phyloP scores from a whole-genome alignment of 2,329 filamentous ascomycete genomes.

The Neopestalotiopsis sp. region DNA sequence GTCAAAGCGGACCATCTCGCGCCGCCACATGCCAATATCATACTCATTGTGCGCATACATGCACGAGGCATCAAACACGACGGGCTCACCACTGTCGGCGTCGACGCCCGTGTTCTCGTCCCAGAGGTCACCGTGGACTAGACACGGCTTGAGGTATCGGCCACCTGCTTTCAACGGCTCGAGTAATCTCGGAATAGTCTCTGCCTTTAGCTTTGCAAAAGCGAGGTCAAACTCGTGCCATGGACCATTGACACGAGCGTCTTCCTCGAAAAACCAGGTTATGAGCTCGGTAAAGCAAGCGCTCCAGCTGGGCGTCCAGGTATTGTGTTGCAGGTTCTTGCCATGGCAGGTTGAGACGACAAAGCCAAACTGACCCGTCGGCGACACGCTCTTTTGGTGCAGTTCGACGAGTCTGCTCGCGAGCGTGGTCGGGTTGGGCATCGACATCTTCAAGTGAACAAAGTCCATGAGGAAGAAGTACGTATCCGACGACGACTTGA shows the following conservation, averaged over 20 bases:
- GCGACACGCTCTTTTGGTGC: conserved; percentile 12
- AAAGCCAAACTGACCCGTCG: conserved; percentile 8
- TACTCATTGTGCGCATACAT: no score
- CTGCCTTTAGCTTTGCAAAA: no score
- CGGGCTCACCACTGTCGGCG: no score
- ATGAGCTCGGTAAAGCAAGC: neutral
- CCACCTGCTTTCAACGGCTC: no score
- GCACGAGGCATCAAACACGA: no score
- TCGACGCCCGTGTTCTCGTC: no score
- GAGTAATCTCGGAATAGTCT: no score
- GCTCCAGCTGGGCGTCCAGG: neutral
- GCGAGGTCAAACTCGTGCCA: no score
- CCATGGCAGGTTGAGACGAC: conserved; percentile 9
- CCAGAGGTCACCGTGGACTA: no score
- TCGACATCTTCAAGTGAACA: neutral
- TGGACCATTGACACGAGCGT: neutral
- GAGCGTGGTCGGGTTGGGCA: neutral
- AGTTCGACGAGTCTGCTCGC: neutral
- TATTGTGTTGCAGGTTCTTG: conserved; percentile 3
- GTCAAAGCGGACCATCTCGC: no score
- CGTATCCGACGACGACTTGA: neutral
- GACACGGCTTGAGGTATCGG: no score
- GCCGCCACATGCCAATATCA: no score
- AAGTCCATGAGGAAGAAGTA: conserved; percentile 14
- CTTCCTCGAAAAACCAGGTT: conserved; percentile 2